Evolutionary conservation across 345 rosid genomes (phyloP).

Genomic region (Mallotus nudiflorus): DNA sequence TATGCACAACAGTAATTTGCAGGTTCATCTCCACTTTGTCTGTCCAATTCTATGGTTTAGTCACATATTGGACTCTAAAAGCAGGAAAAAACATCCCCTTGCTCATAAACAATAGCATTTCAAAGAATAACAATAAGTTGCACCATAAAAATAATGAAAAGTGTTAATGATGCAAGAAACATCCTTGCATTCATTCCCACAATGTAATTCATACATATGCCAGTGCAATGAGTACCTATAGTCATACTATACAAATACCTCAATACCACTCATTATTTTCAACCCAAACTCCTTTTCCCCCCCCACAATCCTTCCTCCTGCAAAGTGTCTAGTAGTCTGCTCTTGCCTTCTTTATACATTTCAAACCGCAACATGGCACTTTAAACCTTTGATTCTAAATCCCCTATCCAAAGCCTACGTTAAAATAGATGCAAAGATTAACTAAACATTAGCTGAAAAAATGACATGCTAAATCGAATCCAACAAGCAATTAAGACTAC

Average conservation of each 20-base stretch:
- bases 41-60: neutral
- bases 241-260: neutral
- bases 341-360: neutral
- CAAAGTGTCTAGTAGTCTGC: too few relatives aligned
- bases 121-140: neutral
- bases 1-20: neutral
- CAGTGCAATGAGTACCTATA: neutral
- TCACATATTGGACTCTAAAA: neutral
- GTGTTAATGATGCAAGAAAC: neutral
- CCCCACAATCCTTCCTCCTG: too few relatives aligned
- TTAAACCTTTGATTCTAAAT: neutral
- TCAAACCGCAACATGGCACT: neutral
- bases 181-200: neutral
- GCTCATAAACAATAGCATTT: neutral
- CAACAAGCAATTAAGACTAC: neutral
- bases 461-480: neutral
- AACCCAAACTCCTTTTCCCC: neutral
- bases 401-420: neutral
- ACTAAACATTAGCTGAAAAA: neutral
- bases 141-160: neutral
- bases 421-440: neutral
- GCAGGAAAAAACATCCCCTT: neutral
- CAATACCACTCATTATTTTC: neutral
- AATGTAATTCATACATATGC: too few relatives aligned
- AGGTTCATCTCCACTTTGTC: neutral